Conservation (phyloP, 78 protist species). For the slime mould (Dictyostelium discoideum) region dicty_2.7 NC_007090.3:526501-527000, state of each 20-base stretch:
- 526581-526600: neutral
- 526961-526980: conserved; percentile 94
- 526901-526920: conserved; percentile 71
- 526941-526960: conserved; percentile 45
- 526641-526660: conserved; percentile 22
- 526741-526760: conserved; percentile 91
- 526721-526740: conserved; percentile 12
- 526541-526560: neutral
- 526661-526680: neutral
- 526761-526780: conserved; percentile 89
- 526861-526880: conserved; percentile 81
- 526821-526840: conserved; percentile 59
- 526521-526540: conserved; percentile 10
- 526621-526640: conserved; percentile 44
- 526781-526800: conserved; percentile 89
- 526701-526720: neutral
- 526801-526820: conserved; percentile 83
- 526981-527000: conserved; percentile 89
- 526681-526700: neutral
- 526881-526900: conserved; percentile 92
- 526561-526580: neutral
- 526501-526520: neutral
- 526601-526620: neutral
- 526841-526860: conserved; percentile 75
- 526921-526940: conserved; percentile 5